Evolutionary conservation across 2,329 filamentous ascomycete genomes (phyloP), one percentile per base, ranked within the genome.

Genomic region (Gnomoniopsis sp.): DNA sequence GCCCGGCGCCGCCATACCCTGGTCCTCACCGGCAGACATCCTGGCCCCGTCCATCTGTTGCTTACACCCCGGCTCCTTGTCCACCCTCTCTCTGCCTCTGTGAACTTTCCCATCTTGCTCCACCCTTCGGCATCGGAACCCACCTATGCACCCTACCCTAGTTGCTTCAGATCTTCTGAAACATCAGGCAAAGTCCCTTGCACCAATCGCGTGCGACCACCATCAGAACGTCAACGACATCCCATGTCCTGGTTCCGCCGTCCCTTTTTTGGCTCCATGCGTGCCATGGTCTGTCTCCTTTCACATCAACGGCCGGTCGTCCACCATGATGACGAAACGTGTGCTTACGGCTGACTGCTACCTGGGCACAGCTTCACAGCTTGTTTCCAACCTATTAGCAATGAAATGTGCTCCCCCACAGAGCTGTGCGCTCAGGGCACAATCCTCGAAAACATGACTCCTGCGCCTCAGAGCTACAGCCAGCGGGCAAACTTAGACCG

Each of bases 151-250:
- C 47, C 12, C 30, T 34, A 54, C 30, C 49, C 57, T 47, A 43
- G 47, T 50, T 62, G 60, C 60, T 53, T 59, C 60, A 59, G 57
- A 23, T 56, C 57, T 59, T 59, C 60, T 62, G 60, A 62, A 62
- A 62, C 60, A 56, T 22, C 60, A 55, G 52, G 57, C 52, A 49
- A 44, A 23, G 19, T 47, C 10, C 19, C 19, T 23, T 23, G 19
- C 8, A 26, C 44, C 44, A 47, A 47, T 47, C 44, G 44, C 44
- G 44, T 23, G 19, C 8, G 44, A 47, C 44, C 44, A 47, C 44
- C 44, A 10, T 26, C 15, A 23, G 3, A 23, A 47, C 21, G 3
- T 19, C 44, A 47, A 47, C 44, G 44, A 47, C 44, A 47, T 47
- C 44, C 15, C 44, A 47, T 19, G 19, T 14, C 44, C 44, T 11